Evolutionary conservation across 352 stramenopile genomes (phyloP).

Genomic region (Plasmopara muralis): DNA sequence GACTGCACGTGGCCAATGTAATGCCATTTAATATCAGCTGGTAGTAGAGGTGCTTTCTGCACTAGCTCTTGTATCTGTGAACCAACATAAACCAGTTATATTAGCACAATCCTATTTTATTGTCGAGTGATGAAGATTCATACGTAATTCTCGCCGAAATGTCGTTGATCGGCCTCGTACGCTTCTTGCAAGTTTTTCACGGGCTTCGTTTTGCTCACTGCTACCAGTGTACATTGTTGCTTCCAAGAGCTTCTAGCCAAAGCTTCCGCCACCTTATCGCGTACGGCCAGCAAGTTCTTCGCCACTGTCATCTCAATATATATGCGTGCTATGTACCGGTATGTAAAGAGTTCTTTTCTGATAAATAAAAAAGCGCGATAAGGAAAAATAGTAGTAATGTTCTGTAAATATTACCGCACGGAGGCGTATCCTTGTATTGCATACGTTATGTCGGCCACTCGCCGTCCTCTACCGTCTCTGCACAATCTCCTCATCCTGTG

Average conservation of each 20-base stretch:
- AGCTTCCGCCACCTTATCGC: slow-evolving; percentile 51
- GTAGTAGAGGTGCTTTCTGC: slow-evolving; percentile 88
- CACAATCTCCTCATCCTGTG: too few species aligned
- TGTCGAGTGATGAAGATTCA: slow-evolving; percentile 1
- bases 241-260: slow-evolving; percentile 43
- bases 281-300: slow-evolving; percentile 56
- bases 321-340: too few species aligned
- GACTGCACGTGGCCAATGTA: slow-evolving; percentile 98
- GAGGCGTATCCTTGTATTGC: too few species aligned
- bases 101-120: background rate
- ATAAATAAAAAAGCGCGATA: too few species aligned
- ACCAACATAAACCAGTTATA: background rate
- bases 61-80: slow-evolving; percentile 93
- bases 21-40: slow-evolving; percentile 92
- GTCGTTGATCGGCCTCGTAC: slow-evolving; percentile 87
- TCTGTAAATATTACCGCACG: too few species aligned
- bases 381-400: too few species aligned
- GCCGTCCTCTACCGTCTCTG: too few species aligned
- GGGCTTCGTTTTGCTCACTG: slow-evolving; percentile 94
- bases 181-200: slow-evolving; percentile 79
- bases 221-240: slow-evolving; percentile 81
- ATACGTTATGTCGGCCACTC: too few species aligned
- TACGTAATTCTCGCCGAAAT: slow-evolving; percentile 99
- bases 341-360: too few species aligned
- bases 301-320: slow-evolving; percentile 29